Base-by-base conservation (phyloP, 2,329 filamentous ascomycete species). In the Botryosphaeria dothidea region DNA sequence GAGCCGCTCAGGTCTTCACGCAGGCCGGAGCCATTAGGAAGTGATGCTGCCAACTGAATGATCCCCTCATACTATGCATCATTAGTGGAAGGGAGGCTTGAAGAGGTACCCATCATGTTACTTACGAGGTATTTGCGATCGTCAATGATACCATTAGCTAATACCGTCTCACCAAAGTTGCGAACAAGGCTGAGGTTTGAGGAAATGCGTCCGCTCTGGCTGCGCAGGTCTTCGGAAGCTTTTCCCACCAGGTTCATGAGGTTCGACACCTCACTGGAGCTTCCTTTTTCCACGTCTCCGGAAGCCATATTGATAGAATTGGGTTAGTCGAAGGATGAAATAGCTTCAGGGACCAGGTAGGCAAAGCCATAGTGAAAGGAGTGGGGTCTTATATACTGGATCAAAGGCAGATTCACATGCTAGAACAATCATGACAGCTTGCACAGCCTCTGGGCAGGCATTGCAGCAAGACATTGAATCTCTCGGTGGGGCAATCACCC, bases 101-200 rank as follows among this genome's bases (percentile, higher is more conserved):
- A n/a, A 25, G 5, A 2, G 3, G 6, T 21, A 19, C 23, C 23
- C 19, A 8, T 8, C 13, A 41, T 0, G 4, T 11, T 3, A 58
- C 54, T 29, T 29, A 58, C 54, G 19, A 45, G 54, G 17, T 58
- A 58, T 9, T 43, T 58, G 17, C 54, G 54, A 19, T 58, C 54
- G 13, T 58, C 36, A 45, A 43, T 19, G 17, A 27, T 15, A 23
- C 54, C 54, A 29, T 45, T 45, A 7, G 36, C 36, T 23, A 58
- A 19, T 1, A 58, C 3, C 6, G 54, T 29, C 7, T 58, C 8
- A 1, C 54, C 54, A 6, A 58, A 29, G 9, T 29, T 45, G 21
- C 36, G 54, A 29, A 58, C 17, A 9, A 58, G 34, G 23, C 11
- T 29, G 8, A 58, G 54, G 23, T 58, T 45, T 2, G 36, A 17